Evolutionary conservation across 208 protist genomes (phyloP).

Genomic region (Acanthamoeba lenticulata): DNA sequence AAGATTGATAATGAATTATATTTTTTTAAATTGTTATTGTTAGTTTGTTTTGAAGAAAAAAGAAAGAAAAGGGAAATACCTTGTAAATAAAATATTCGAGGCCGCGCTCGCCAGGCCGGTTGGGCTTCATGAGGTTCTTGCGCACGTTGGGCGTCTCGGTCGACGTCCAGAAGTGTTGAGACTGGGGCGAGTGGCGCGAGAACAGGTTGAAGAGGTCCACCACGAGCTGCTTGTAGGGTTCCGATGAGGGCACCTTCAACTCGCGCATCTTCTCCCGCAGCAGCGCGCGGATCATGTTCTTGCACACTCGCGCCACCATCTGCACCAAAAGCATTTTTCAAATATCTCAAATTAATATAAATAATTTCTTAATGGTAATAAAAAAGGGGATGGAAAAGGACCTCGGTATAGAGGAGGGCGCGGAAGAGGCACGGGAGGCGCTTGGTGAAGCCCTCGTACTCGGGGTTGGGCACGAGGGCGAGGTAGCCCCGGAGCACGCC

Average conservation of each 20-base stretch:
- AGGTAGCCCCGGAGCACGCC: not conserved
- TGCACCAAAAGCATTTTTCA: not conserved
- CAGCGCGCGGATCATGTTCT: slow-evolving; percentile 31
- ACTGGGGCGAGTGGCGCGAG: not conserved
- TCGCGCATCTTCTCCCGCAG: slow-evolving; percentile 61
- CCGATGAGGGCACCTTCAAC: slow-evolving; percentile 41
- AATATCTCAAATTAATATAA: not conserved
- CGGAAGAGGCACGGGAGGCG: not conserved
- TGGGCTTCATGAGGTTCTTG: slow-evolving; percentile 23
- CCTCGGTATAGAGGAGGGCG: slow-evolving; percentile 29
- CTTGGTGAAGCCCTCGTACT: not conserved
- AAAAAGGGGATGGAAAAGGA: not conserved
- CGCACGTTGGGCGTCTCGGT: slow-evolving; percentile 30
- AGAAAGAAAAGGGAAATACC: no score
- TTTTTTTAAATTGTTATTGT: no score
- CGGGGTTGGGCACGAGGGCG: not conserved
- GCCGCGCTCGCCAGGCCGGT: not conserved
- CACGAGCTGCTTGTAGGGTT: slow-evolving; percentile 52
- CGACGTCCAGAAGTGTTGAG: slow-evolving; percentile 41
- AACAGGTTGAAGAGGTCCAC: slow-evolving; percentile 59
- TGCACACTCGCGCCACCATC: slow-evolving; percentile 57
- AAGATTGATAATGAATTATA: no score
- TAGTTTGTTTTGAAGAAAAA: not conserved
- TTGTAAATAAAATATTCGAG: slow-evolving; percentile 38
- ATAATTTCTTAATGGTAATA: no score